A percentile compares a stretch with the other conserved stretches of the same genome.
These are phyloP conservation scores for Phytophthora ohioensis DNA, from an alignment of 352 stramenopile species.

Conservation along the genomic window DNA sequence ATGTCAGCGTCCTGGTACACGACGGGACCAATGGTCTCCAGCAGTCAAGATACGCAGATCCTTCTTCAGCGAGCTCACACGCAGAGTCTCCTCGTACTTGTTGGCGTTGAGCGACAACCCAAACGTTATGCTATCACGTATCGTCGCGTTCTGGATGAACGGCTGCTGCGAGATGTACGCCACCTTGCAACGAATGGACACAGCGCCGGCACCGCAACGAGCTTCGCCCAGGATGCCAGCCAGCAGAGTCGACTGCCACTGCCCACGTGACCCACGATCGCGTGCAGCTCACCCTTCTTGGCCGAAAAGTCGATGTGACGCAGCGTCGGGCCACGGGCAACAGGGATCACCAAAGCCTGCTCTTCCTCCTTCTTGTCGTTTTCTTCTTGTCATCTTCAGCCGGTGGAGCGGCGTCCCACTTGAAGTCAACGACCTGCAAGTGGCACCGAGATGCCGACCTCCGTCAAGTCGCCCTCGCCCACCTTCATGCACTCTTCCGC, in stretches of 20 bases:
- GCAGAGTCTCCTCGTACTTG: conserved; percentile 59
- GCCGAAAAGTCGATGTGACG: conserved; percentile 75
- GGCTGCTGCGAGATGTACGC: conserved; percentile 95
- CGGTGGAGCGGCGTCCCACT: conserved; percentile 65
- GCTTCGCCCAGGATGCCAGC: conserved; percentile 54
- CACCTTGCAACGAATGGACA: conserved; percentile 84
- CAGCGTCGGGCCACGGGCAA: conserved; percentile 43
- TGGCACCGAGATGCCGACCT: conserved; percentile 47
- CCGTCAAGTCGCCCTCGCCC: conserved; percentile 78
- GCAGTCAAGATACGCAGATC: conserved; percentile 65
- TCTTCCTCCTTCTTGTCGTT: conserved; percentile 49
- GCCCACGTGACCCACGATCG: conserved; percentile 58
- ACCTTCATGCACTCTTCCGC: conserved; percentile 78
- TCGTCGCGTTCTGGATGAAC: conserved; percentile 97
- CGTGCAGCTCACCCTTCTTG: conserved; percentile 64
- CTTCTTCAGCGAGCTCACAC: conserved; percentile 57
- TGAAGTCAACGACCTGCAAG: conserved; percentile 67
- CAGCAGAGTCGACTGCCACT: conserved; percentile 67
- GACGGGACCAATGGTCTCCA: conserved; percentile 94
- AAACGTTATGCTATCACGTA: conserved; percentile 98
- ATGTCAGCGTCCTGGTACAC: conserved; percentile 2
- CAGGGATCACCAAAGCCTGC: conserved; percentile 21
- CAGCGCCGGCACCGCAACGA: conserved; percentile 42
- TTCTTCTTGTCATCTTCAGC: conserved; percentile 32
- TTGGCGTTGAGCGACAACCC: conserved; percentile 66